Conservation (phyloP, 2,329 filamentous ascomycete genomes). For the Knufia petricola region DNA sequence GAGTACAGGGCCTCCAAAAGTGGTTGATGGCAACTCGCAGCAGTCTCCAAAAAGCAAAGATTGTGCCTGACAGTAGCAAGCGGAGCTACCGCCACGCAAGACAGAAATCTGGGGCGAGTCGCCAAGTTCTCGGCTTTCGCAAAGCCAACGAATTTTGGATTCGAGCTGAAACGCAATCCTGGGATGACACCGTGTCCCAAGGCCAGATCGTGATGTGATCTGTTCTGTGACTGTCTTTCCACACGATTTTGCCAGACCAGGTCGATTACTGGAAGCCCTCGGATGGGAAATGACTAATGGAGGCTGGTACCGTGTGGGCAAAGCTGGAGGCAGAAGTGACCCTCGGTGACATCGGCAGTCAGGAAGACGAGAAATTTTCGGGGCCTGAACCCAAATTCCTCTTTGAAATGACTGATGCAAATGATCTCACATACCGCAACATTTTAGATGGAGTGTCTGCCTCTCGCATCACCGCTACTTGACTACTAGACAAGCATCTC, state of each 20-base stretch:
- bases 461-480: not conserved
- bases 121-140: not conserved
- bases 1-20: not conserved
- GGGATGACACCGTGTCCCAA: not conserved
- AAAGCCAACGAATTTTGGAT: not conserved
- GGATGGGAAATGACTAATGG: not conserved
- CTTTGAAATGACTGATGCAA: not conserved
- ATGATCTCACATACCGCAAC: too few species aligned
- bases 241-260: not conserved
- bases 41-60: not conserved
- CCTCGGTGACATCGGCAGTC: conserved; percentile 3
- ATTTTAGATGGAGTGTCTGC: too few species aligned
- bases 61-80: conserved; percentile 5
- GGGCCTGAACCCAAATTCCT: not conserved
- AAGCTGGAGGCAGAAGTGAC: conserved; percentile 4
- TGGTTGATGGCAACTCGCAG: not conserved
- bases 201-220: not conserved
- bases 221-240: not conserved
- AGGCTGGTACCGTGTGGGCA: not conserved
- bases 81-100: not conserved
- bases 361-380: not conserved
- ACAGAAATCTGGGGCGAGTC: conserved; percentile 3
- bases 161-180: not conserved
- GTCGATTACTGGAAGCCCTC: not conserved
- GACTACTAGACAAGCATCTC: not conserved